Conservation (phyloP, 306 rosid genomes). For the Acmispon strigosus region DNA sequence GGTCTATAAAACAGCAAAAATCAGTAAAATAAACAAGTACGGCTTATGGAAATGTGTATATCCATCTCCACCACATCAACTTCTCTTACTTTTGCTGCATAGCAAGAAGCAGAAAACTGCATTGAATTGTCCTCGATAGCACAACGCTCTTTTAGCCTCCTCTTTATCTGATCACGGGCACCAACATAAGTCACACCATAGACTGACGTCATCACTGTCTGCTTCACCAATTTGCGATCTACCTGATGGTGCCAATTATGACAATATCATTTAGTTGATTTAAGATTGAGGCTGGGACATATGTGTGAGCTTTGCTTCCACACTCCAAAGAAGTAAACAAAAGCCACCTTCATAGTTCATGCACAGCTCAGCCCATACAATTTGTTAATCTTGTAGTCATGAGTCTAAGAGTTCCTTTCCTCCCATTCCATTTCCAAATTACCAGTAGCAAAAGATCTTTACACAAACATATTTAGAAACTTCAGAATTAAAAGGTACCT, state of each 20-base stretch:
- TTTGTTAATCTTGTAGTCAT: neutral
- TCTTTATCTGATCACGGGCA: slow-evolving; percentile 81
- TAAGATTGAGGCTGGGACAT: neutral
- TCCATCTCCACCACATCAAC: slow-evolving; percentile 4
- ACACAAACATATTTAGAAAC: neutral
- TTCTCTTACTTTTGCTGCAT: slow-evolving; percentile 75
- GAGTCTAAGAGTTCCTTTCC: neutral
- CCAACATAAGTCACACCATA: slow-evolving; percentile 86
- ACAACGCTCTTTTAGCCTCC: slow-evolving; percentile 70
- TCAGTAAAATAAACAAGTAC: slow-evolving; percentile 17
- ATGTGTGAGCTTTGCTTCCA: neutral
- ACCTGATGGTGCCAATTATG: slow-evolving; percentile 43
- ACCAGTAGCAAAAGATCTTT: neutral
- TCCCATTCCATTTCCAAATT: neutral
- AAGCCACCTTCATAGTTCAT: neutral
- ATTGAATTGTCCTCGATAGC: slow-evolving; percentile 42
- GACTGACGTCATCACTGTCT: slow-evolving; percentile 93
- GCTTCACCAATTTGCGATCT: slow-evolving; percentile 89
- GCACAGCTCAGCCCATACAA: neutral
- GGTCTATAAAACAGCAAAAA: slow-evolving; percentile 42
- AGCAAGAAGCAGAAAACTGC: slow-evolving; percentile 67
- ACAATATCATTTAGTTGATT: neutral
- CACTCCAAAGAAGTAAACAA: neutral
- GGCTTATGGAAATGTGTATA: neutral
- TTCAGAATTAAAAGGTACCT: slow-evolving; percentile 39